Percentiles rank a stretch among this genome's conserved stretches.
These are phyloP conservation scores for Aspergillus intermedius DNA, from an alignment of 2,329 filamentous ascomycete species.

Conservation along the genomic window DNA sequence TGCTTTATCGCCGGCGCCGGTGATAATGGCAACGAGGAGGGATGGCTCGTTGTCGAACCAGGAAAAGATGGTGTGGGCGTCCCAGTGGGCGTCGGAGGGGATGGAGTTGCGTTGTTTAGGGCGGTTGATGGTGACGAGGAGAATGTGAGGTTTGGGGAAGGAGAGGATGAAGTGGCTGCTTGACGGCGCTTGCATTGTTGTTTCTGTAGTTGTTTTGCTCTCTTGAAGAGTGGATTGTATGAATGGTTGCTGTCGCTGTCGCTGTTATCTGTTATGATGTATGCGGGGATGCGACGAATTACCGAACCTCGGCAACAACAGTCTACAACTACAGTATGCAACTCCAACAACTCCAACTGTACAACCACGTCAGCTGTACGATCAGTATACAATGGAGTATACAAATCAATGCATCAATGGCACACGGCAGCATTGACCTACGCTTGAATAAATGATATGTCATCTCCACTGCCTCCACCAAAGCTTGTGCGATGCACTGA, in stretches of 20 bases:
- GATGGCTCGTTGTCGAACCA: slow-evolving; percentile 39
- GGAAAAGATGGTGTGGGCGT: slow-evolving; percentile 32
- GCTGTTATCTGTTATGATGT: no score
- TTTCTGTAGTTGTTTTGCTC: neutral
- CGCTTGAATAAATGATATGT: no score
- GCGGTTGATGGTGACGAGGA: slow-evolving; percentile 41
- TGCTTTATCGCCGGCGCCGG: slow-evolving; percentile 37
- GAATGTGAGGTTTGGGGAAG: slow-evolving; percentile 36
- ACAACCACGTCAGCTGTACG: no score
- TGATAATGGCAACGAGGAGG: slow-evolving; percentile 37
- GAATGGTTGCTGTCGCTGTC: neutral
- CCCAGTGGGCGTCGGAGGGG: slow-evolving; percentile 32
- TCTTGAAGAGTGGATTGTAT: neutral
- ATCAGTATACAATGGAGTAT: no score
- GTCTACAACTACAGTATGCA: no score
- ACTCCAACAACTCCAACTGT: no score
- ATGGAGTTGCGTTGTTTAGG: slow-evolving; percentile 37
- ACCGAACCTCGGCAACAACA: no score
- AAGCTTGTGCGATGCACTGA: no score
- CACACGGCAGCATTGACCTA: no score
- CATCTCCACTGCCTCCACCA: no score
- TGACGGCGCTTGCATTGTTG: neutral
- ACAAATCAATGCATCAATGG: no score
- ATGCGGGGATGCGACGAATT: no score
- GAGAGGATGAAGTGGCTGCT: slow-evolving; percentile 7